phyloP scores from a whole-genome alignment of 2,329 filamentous ascomycete species.

The Trichoderma sp. region DNA sequence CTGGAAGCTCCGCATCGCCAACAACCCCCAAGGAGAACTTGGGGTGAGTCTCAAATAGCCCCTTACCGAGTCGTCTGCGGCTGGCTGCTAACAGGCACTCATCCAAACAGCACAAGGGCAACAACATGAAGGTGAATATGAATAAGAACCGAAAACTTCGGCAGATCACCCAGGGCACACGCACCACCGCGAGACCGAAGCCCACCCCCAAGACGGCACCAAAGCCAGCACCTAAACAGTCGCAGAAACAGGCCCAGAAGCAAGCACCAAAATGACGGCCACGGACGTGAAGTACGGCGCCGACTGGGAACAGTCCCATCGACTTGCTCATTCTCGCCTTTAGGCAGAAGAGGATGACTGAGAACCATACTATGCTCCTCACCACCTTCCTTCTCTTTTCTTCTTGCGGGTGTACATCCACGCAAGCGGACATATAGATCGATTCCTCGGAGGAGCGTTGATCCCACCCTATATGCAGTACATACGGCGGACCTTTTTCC shows the following conservation, averaged over 20 bases:
- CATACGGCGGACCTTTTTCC: background rate
- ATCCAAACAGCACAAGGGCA: constrained; percentile 30
- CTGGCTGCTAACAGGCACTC: background rate
- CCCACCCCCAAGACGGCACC: background rate
- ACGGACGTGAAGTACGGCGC: background rate
- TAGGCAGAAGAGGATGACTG: background rate
- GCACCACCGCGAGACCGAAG: background rate
- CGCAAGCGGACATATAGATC: constrained; percentile 7
- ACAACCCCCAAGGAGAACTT: constrained; percentile 35
- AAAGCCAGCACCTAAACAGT: background rate
- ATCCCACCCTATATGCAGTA: background rate
- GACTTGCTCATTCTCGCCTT: background rate
- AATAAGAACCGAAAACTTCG: constrained; percentile 32
- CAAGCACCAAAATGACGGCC: background rate
- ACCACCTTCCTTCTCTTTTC: background rate
- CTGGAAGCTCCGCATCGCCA: constrained; percentile 36
- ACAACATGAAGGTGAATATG: constrained; percentile 35
- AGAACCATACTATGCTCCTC: background rate
- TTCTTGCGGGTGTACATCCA: background rate
- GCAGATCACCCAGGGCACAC: constrained; percentile 17
- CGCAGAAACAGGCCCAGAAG: background rate
- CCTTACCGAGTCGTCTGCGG: background rate
- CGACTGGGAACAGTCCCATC: background rate
- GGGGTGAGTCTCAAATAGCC: constrained; percentile 27
- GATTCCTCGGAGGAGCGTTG: background rate